Base-by-base conservation (phyloP, 371 early-diverging fungal species). In the Apophysomyces trapeziformis region DNA sequence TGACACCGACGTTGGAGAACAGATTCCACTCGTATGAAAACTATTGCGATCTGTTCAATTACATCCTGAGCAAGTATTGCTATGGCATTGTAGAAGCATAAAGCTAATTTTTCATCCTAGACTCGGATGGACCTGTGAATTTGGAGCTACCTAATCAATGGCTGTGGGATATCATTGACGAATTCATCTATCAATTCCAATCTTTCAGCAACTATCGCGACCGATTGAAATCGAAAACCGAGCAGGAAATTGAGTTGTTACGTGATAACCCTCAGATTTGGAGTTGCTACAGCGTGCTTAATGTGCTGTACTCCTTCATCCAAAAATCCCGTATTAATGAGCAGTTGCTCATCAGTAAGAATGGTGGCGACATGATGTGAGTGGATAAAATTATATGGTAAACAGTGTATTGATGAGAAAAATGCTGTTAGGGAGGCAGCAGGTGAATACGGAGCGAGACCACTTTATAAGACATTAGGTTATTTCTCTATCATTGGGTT, bases 91-190 rank as follows among this genome's bases (percentile, higher is more conserved):
- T 16, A n/a, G 7, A 12, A 13, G n/a, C 26, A 7, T 46, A 44
- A 47, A 38, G 43, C 16, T 7, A 14, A 7, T 56, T 47, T 26
- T 26, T 8, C 13, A 21, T n/a, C 43, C 16, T 70, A 89, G 90
- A 93, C 78, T 91, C 92, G 38, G 91, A 93, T 38, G 89, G 88
- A 7, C 94, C 93, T 38, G 89, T 93, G 39, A 85, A 87, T 47
- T 83, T 95, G 58, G 98, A 97, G 82, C 89, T 97, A 68, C 98
- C 98, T 38, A 96, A 94, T 84, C 95, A 95, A 84, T 97, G 98
- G 98, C 85, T 97, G 58, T 97, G 97, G 97, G 98, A 97, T 81
- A 96, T 97, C 72, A 95, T 97, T 71, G 98, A 97, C 73, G 98
- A 97, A 83, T 96, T 97, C 80, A 96, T 97, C 69, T 97, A 95